These are phyloP conservation scores for Diaporthe destruens DNA, from an alignment of 2,329 filamentous ascomycete genomes.

Conservation along the genomic window DNA sequence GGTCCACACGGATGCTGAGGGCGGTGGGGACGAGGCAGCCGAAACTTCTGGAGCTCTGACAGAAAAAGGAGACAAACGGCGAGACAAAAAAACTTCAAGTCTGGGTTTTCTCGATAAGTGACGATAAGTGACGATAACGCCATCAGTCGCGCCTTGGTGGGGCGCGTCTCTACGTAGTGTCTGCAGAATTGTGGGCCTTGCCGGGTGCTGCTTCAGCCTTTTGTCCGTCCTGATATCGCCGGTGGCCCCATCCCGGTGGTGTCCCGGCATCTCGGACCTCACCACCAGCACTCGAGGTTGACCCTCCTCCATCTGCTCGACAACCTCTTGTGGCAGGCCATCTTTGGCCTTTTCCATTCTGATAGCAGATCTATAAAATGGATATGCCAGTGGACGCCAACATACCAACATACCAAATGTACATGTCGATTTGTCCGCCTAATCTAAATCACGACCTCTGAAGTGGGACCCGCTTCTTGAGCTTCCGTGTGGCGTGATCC, in stretches of 20 bases:
- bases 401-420: no score
- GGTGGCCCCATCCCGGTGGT: slow-evolving; percentile 10
- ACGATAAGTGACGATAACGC: slow-evolving; percentile 32
- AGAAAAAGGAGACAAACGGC: slow-evolving; percentile 19
- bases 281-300: no score
- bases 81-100: slow-evolving; percentile 19
- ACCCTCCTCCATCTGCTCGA: not conserved
- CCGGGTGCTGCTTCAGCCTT: no score
- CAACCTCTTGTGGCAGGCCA: not conserved
- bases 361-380: not conserved
- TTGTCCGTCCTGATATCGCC: slow-evolving; percentile 10
- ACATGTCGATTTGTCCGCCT: slow-evolving; percentile 5
- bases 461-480: slow-evolving; percentile 7
- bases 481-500: slow-evolving; percentile 29
- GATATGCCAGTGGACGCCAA: slow-evolving; percentile 1
- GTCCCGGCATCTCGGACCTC: slow-evolving; percentile 1
- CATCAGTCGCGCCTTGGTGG: slow-evolving; percentile 27
- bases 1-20: slow-evolving; percentile 8
- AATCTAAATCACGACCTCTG: slow-evolving; percentile 28
- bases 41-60: slow-evolving; percentile 26
- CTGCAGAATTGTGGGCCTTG: slow-evolving; percentile 6
- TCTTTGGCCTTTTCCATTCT: not conserved
- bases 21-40: slow-evolving; percentile 16
- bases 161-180: slow-evolving; percentile 11
- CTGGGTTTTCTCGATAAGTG: slow-evolving; percentile 24